These are phyloP conservation scores for Incumbomyces delicatus DNA, from an alignment of 2,329 filamentous ascomycete genomes.

Conservation along the genomic window DNA sequence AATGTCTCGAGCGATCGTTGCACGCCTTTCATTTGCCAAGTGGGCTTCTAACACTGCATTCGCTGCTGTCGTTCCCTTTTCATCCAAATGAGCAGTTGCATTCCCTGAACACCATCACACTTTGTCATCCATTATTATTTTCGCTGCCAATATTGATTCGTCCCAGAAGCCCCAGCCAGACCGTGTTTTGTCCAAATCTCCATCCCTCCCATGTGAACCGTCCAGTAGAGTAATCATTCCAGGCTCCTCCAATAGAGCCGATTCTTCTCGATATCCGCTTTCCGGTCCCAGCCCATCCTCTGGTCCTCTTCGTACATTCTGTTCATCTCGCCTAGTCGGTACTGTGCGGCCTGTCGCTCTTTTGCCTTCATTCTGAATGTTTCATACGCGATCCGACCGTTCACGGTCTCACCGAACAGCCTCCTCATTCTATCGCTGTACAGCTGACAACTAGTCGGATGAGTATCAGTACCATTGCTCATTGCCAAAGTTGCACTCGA, in stretches of 20 bases:
- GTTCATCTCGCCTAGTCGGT: conserved; percentile 48
- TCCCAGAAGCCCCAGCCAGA: no score
- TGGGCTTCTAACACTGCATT: no score
- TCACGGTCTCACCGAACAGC: conserved; percentile 58
- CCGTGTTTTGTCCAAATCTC: no score
- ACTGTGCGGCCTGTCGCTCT: conserved; percentile 48
- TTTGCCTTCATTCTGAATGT: conserved; percentile 56
- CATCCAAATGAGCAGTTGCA: no score
- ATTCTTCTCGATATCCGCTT: conserved; percentile 39
- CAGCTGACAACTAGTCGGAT: conserved; percentile 56
- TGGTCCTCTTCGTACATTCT: conserved; percentile 47
- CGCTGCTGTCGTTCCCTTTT: no score
- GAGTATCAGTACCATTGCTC: conserved; percentile 22
- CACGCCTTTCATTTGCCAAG: no score
- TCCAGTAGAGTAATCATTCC: conserved; percentile 31
- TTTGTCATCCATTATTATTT: no score
- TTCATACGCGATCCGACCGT: conserved; percentile 52
- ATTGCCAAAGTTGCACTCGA: neutral
- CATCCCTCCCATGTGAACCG: no score
- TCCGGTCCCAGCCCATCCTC: conserved; percentile 46
- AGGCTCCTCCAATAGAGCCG: conserved; percentile 43
- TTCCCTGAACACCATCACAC: no score
- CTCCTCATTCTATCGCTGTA: conserved; percentile 72
- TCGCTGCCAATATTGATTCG: no score
- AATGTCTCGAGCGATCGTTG: no score